Evolutionary conservation across 352 stramenopile species (phyloP).

Genomic region (Peronospora destructor): DNA sequence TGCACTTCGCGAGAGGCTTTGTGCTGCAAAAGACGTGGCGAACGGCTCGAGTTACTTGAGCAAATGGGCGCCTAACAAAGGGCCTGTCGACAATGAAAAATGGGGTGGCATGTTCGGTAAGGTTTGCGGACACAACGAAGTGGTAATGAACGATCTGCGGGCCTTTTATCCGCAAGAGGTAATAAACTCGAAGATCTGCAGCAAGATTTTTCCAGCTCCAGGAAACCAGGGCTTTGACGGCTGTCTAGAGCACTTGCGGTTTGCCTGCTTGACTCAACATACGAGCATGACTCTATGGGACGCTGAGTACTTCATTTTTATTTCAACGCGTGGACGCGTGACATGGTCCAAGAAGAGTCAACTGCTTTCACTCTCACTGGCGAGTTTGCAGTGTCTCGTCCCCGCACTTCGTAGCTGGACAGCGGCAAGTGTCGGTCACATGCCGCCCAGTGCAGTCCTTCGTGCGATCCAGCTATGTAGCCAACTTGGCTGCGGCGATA

Average conservation of each 20-base stretch:
- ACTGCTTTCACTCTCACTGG: conserved; percentile 54
- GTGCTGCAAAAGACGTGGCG: conserved; percentile 14
- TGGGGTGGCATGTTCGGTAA: conserved; percentile 86
- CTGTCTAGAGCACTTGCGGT: conserved; percentile 81
- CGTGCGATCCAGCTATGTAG: conserved; percentile 50
- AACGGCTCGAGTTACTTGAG: conserved; percentile 22
- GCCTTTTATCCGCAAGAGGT: conserved; percentile 85
- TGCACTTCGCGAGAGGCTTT: conserved; percentile 36
- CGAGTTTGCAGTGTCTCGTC: conserved; percentile 53
- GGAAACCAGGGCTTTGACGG: conserved; percentile 86
- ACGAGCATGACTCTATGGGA: conserved; percentile 82
- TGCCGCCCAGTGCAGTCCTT: conserved; percentile 34
- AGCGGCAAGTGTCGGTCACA: conserved; percentile 24
- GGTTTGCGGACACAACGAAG: conserved; percentile 85
- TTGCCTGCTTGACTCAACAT: conserved; percentile 38
- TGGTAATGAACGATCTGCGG: conserved; percentile 78
- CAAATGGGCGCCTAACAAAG: conserved; percentile 68
- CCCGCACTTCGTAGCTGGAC: conserved; percentile 48
- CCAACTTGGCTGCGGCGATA: conserved; percentile 33
- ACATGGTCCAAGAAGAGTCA: conserved; percentile 55
- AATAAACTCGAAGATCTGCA: conserved; percentile 85
- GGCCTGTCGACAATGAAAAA: conserved; percentile 52
- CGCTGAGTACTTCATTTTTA: conserved; percentile 66
- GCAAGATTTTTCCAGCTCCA: conserved; percentile 61
- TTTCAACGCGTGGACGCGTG: conserved; percentile 43